phyloP scores from a whole-genome alignment of 306 rosid species.

The barrel medic (Medicago truncatula) region DNA sequence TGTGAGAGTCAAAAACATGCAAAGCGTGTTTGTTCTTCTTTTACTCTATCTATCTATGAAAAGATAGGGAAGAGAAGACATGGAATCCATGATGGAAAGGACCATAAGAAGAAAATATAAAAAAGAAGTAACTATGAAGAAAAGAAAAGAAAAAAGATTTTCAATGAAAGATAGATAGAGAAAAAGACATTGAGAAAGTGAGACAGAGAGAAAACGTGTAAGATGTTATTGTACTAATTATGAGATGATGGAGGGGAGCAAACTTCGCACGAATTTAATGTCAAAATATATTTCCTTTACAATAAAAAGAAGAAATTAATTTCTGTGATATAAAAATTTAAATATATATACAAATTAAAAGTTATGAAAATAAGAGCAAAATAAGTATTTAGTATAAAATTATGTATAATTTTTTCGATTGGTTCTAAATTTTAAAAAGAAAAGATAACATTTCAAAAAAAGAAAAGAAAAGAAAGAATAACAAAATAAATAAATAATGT shows the following conservation, averaged over 20 bases:
- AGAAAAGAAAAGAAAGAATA: neutral
- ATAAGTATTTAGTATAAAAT: too few species aligned
- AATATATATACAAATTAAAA: too few species aligned
- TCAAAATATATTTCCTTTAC: slow-evolving; percentile 41
- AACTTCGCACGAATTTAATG: slow-evolving; percentile 64
- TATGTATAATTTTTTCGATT: too few species aligned
- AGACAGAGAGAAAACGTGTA: slow-evolving; percentile 51
- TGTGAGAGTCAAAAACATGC: slow-evolving; percentile 45
- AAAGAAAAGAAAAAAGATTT: slow-evolving; percentile 20
- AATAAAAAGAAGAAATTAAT: neutral
- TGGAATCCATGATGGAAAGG: slow-evolving; percentile 47
- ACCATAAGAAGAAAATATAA: slow-evolving; percentile 28
- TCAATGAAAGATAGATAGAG: slow-evolving; percentile 27
- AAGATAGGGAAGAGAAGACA: slow-evolving; percentile 51
- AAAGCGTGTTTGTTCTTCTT: slow-evolving; percentile 37
- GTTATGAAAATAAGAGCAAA: too few species aligned
- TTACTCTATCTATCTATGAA: slow-evolving; percentile 37
- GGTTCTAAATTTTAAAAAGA: too few species aligned
- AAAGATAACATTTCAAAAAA: neutral
- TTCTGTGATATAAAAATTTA: too few species aligned
- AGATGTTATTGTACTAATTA: slow-evolving; percentile 54
- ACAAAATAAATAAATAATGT: neutral
- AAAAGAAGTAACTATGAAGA: slow-evolving; percentile 15
- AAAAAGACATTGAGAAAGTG: slow-evolving; percentile 28
- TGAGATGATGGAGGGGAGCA: slow-evolving; percentile 90